A percentile compares a stretch with the other conserved stretches of the same genome.
Conservation (phyloP, 768 basidiomycete genomes). For the Amanita subjunquillea region DNA sequence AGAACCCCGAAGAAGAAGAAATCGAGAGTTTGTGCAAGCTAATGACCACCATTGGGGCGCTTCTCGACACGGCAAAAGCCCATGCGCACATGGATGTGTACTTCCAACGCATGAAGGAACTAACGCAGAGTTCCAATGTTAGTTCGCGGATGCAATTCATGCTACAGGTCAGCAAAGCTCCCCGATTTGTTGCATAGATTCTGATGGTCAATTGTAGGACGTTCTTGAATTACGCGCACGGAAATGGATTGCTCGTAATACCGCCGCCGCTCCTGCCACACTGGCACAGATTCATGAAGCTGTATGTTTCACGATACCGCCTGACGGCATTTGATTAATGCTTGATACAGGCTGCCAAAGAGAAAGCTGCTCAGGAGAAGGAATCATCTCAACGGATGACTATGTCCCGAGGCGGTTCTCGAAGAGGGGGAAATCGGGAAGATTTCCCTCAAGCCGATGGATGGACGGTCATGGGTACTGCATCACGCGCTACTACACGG, state of each 20-base stretch:
- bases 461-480: constrained; percentile 64
- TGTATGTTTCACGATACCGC: constrained; percentile 33
- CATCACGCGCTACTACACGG: constrained; percentile 55
- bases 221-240: constrained; percentile 80
- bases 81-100: constrained; percentile 86
- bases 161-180: constrained; percentile 61
- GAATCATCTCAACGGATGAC: constrained; percentile 50
- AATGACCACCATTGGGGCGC: constrained; percentile 76
- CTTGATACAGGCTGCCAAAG: constrained; percentile 60
- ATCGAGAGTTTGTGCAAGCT: constrained; percentile 95
- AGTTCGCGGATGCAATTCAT: constrained; percentile 89
- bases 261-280: constrained; percentile 71
- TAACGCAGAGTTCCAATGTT: constrained; percentile 65
- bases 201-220: constrained; percentile 43
- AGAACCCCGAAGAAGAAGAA: constrained; percentile 95
- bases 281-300: constrained; percentile 83
- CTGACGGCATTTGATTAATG: not conserved
- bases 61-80: constrained; percentile 75
- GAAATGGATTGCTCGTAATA: constrained; percentile 69
- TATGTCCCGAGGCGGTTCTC: constrained; percentile 88
- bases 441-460: constrained; percentile 63
- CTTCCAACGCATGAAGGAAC: constrained; percentile 82
- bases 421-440: constrained; percentile 69
- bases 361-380: constrained; percentile 58
- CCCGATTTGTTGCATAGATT: not conserved